Percentiles rank a stretch among this genome's conserved stretches.
These are phyloP conservation scores for Ceratorhiza oryzae-sativae DNA, from an alignment of 1,284 basidiomycete species.

Conservation along the genomic window DNA sequence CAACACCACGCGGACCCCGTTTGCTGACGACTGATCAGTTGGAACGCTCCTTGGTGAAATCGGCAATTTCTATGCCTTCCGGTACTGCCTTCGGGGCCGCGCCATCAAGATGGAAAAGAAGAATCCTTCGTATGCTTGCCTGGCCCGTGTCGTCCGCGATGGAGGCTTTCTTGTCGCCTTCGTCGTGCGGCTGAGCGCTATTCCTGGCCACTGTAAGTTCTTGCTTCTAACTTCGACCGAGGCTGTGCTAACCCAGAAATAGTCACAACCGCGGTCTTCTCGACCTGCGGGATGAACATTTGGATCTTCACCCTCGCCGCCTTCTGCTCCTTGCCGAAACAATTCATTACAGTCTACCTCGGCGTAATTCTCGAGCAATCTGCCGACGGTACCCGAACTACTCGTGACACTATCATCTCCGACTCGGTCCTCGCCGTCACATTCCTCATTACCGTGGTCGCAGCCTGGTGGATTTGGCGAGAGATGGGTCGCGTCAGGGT, in stretches of 20 bases:
- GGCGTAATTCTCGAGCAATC: constrained; percentile 57
- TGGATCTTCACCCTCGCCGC: constrained; percentile 74
- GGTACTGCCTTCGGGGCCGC: constrained; percentile 65
- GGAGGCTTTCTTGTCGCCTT: constrained; percentile 80
- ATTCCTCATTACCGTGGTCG: constrained; percentile 72
- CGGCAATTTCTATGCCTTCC: constrained; percentile 76
- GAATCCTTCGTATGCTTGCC: constrained; percentile 76
- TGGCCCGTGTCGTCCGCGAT: constrained; percentile 77
- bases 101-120: constrained; percentile 75
- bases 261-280: constrained; percentile 78
- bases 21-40: constrained; percentile 58
- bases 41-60: constrained; percentile 73
- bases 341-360: constrained; percentile 76
- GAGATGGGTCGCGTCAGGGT: constrained; percentile 80
- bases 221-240: background rate
- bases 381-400: constrained; percentile 45
- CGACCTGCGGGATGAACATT: constrained; percentile 80
- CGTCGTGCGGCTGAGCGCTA: constrained; percentile 76
- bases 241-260: background rate
- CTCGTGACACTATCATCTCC: constrained; percentile 66
- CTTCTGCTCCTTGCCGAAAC: constrained; percentile 78
- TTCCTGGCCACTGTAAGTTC: constrained; percentile 74
- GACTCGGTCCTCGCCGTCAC: constrained; percentile 69
- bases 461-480: constrained; percentile 84
- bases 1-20: background rate